Evolutionary conservation across 192 early-diverging fungal genomes (phyloP), one percentile per base, ranked within the genome.

Genomic region (Allomyces macrogynus): DNA sequence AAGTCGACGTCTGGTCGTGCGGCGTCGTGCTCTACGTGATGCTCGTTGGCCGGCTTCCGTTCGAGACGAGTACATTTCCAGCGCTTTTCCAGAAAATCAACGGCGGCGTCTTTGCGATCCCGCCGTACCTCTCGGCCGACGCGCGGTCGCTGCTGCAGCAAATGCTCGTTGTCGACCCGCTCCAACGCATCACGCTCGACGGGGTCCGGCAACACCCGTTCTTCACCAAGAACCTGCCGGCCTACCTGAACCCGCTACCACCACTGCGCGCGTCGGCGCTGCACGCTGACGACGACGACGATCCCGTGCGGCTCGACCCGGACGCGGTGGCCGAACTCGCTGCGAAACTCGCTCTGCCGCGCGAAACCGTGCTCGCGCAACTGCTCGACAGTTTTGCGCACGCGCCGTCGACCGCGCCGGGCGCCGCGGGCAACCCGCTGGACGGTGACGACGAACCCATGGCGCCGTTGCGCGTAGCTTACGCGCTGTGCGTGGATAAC

Each of bases 1-100:
- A 96, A 73, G 93, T 96, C 10, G 95, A 98, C 75, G 87, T 95
- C 8, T 98, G 95, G 95, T 89, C 86, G 68, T 86, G 90, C 74
- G 95, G 95, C 16, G 90, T 96, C 7, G 91, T 97, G 67, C 78
- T 97, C 27, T 97, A 88, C 71, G 93, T 95, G 24, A 86, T 97
- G 82, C 75, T 95, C 20, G 89, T 88, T 64, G 95, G 95, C 22
- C 80, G 90, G 61, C 79, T 97, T 43, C 96, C 96, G 0, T 99
- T 95, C 67, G 90, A 91, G 96, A 97, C 70, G 84, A 92, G 64
- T 90, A 94, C 68, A 95, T 92, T 92, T 60, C 85, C 89, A 7
- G 75, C 83, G 32, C 71, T 90, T 65, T 85, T 89, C 74, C 92
- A 92, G 72, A 98, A 98, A 71, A 98, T 98, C 73, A 95, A 91